Percentiles rank a stretch among this genome's conserved stretches.
These are phyloP conservation scores for Ophiostoma pallidulum DNA, from an alignment of 2,329 filamentous ascomycete genomes.

Conservation along the genomic window DNA sequence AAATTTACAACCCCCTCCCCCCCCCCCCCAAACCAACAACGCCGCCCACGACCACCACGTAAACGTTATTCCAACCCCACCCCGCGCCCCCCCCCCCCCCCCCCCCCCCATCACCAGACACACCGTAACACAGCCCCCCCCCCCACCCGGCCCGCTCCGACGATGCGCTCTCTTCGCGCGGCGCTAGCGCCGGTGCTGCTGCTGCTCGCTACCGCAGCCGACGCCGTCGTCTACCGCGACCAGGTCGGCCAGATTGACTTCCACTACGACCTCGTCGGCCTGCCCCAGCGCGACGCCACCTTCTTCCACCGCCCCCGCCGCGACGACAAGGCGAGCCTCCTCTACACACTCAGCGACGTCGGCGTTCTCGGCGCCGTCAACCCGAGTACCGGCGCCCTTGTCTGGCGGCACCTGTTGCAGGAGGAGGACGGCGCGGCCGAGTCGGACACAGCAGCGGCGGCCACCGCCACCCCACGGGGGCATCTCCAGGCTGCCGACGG, in stretches of 20 bases:
- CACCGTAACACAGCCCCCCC: too few species aligned
- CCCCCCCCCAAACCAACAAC: too few species aligned
- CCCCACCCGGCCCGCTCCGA: too few species aligned
- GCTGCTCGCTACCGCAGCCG: constrained; percentile 29
- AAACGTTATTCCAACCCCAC: too few species aligned
- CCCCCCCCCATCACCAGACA: too few species aligned
- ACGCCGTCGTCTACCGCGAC: constrained; percentile 67
- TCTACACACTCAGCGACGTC: constrained; percentile 85
- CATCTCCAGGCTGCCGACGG: constrained; percentile 65
- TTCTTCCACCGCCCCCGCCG: constrained; percentile 87
- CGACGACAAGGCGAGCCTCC: constrained; percentile 73
- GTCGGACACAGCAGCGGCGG: constrained; percentile 29
- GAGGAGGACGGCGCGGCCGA: constrained; percentile 27
- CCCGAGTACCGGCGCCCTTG: constrained; percentile 69
- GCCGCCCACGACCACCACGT: too few species aligned
- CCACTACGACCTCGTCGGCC: constrained; percentile 79
- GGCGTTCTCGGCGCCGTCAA: constrained; percentile 80
- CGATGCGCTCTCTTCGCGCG: constrained; percentile 8
- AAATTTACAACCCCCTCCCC: too few species aligned
- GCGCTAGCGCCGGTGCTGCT: constrained; percentile 3
- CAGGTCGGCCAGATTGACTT: constrained; percentile 90
- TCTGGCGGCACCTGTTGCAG: constrained; percentile 74
- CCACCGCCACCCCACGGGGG: constrained; percentile 28
- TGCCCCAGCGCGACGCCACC: constrained; percentile 72
- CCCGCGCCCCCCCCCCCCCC: too few species aligned